These are phyloP conservation scores for Solanum rostratum DNA, from an alignment of 257 asterid genomes.

Conservation along the genomic window DNA sequence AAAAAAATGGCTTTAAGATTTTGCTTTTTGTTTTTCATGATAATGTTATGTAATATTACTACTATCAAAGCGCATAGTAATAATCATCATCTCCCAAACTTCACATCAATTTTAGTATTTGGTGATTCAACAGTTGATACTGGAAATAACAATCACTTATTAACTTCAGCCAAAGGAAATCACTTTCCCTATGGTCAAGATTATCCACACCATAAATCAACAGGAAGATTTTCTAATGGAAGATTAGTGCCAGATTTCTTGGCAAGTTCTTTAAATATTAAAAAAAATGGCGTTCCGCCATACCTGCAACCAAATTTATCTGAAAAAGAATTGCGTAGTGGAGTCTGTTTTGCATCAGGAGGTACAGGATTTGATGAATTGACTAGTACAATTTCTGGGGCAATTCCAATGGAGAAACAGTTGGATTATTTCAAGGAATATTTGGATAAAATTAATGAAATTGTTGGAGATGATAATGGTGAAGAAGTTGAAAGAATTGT, in stretches of 20 bases:
- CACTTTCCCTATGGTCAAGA: slow-evolving; percentile 1
- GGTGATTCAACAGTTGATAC: slow-evolving; percentile 11
- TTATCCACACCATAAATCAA: background rate
- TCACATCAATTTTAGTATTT: background rate
- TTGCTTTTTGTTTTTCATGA: background rate
- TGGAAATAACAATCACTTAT: slow-evolving; percentile 1
- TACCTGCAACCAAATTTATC: background rate
- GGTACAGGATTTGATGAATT: slow-evolving; percentile 3
- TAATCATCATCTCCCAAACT: background rate
- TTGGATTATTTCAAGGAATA: slow-evolving; percentile 2
- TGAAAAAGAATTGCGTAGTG: background rate
- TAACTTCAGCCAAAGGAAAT: background rate
- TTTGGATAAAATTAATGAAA: background rate
- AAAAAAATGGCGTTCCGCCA: slow-evolving; percentile 1
- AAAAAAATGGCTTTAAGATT: background rate
- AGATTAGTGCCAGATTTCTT: slow-evolving; percentile 3
- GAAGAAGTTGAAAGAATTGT: background rate
- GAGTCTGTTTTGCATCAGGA: slow-evolving; percentile 7
- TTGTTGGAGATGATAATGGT: background rate
- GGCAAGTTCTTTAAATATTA: background rate
- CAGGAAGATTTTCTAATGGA: slow-evolving; percentile 8
- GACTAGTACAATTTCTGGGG: background rate
- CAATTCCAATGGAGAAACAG: background rate
- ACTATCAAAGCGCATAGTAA: background rate
- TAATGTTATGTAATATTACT: background rate